phyloP scores from a whole-genome alignment of 805 yeast species.

The Kodamaea restingae region DNA sequence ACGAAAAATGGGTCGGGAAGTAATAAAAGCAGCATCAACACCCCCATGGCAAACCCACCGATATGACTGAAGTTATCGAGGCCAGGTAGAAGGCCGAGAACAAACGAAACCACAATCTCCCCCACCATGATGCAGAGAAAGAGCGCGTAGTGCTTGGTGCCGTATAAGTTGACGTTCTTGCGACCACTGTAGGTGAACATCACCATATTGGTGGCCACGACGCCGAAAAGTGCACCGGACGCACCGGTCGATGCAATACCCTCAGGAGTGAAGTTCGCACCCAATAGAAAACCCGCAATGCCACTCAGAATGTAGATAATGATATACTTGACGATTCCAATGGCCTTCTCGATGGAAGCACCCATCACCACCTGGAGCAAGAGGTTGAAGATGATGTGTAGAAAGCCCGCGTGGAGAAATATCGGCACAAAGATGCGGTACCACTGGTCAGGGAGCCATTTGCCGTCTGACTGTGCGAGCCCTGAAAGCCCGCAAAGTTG shows the following conservation, averaged over 20 bases:
- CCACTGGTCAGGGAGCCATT: constrained; percentile 56
- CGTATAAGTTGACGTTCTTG: constrained; percentile 43
- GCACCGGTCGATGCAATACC: constrained; percentile 70
- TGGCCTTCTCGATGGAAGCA: constrained; percentile 48
- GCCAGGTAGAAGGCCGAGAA: constrained; percentile 67
- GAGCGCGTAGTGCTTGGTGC: constrained; percentile 43
- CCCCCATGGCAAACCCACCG: constrained; percentile 68
- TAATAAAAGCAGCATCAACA: constrained; percentile 45
- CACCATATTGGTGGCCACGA: constrained; percentile 58
- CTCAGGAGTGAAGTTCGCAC: constrained; percentile 64
- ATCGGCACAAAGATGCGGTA: constrained; percentile 67
- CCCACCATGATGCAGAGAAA: constrained; percentile 45
- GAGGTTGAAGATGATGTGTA: constrained; percentile 63
- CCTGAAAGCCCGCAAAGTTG: constrained; percentile 63
- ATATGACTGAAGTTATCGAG: constrained; percentile 71
- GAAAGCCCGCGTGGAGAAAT: constrained; percentile 68
- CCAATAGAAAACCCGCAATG: constrained; percentile 61
- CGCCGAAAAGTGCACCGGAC: constrained; percentile 67
- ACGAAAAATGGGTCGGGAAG: constrained; percentile 55
- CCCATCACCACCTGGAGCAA: constrained; percentile 61
- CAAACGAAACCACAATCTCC: constrained; percentile 57
- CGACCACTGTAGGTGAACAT: constrained; percentile 52
- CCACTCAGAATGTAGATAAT: constrained; percentile 60
- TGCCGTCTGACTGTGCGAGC: constrained; percentile 28
- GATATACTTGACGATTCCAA: constrained; percentile 53